These are phyloP conservation scores for Ascochyta lentis DNA, from an alignment of 2,329 filamentous ascomycete genomes.

Conservation along the genomic window DNA sequence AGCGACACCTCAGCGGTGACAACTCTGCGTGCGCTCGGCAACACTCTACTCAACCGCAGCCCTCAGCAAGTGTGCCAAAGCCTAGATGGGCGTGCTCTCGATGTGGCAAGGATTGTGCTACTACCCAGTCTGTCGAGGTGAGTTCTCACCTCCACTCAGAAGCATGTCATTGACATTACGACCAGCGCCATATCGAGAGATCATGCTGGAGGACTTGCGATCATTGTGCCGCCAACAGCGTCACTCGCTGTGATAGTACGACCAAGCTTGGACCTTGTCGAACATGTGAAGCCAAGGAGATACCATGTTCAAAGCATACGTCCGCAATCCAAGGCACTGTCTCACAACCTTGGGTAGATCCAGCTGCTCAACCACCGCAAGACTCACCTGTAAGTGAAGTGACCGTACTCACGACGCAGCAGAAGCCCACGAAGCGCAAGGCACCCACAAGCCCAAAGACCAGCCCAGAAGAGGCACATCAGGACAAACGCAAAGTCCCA, in stretches of 20 bases:
- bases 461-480: background rate
- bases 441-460: background rate
- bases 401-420: background rate
- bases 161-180: background rate
- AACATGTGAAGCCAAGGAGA: slow-evolving; percentile 8
- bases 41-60: background rate
- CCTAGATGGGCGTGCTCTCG: slow-evolving; percentile 7
- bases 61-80: background rate
- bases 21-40: background rate
- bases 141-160: background rate
- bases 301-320: slow-evolving; percentile 17
- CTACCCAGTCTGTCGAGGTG: slow-evolving; percentile 1
- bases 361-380: background rate
- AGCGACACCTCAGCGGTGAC: slow-evolving; percentile 3
- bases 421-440: slow-evolving; percentile 3
- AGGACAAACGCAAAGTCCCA: background rate
- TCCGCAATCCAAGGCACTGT: background rate
- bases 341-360: background rate
- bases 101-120: slow-evolving; percentile 2
- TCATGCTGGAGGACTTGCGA: slow-evolving; percentile 27
- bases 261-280: slow-evolving; percentile 9
- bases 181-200: slow-evolving; percentile 12
- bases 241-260: slow-evolving; percentile 14
- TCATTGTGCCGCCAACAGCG: slow-evolving; percentile 15
- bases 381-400: background rate